Evolutionary conservation across 31 red algal species (phyloP), one percentile per base, ranked within the genome.

Genomic region (Porphyra umbilicalis): DNA sequence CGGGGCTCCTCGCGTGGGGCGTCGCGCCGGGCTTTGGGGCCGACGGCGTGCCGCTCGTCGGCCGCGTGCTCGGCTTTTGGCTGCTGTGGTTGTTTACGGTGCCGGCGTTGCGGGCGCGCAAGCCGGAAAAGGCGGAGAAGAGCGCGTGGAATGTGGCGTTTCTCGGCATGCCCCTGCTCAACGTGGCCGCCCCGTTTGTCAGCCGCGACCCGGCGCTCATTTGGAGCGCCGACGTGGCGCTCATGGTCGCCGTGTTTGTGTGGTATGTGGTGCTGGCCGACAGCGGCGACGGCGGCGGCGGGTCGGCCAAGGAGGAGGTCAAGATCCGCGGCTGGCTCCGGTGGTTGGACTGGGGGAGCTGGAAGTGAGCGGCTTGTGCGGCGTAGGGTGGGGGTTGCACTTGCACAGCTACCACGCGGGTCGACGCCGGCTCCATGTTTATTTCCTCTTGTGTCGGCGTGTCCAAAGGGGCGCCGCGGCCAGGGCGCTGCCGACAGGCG

Each of bases 41-140:
- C 14, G 33, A 82, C 4, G 34, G 37, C n/a, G 77, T 91, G 31
- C 91, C 92, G 20, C 85, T 93, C 0, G 86, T 89, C 16, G 79
- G 81, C 33, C 91, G 85, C 31, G 92, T 91, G 30, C 89, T 95
- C 31, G 96, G 96, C 8, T 98, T 98, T 78, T 98, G 96, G 96
- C 88, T 81, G 40, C 81, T 88, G 6, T 98, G 96, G 96, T 71
- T 98, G 34, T 98, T 98, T 38, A 98, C 96, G 30, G 95, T 98
- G 57, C 96, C 96, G 34, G 79, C 96, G 20, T 85, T 98, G 75
- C 93, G 96, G 33, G 96, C 96, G 11, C 85, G 96, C 79, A 98
- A 98, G 77, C 94, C 90, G n/a, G 31, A n/a, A 36, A 82, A 79
- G n/a, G 75, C 87, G 30, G 96, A 98, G 83, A 98, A 98, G 83